Percentiles rank a stretch among this genome's conserved stretches.
Conservation (phyloP, 2,329 filamentous ascomycete species). For the Fusarium sp. region DNA sequence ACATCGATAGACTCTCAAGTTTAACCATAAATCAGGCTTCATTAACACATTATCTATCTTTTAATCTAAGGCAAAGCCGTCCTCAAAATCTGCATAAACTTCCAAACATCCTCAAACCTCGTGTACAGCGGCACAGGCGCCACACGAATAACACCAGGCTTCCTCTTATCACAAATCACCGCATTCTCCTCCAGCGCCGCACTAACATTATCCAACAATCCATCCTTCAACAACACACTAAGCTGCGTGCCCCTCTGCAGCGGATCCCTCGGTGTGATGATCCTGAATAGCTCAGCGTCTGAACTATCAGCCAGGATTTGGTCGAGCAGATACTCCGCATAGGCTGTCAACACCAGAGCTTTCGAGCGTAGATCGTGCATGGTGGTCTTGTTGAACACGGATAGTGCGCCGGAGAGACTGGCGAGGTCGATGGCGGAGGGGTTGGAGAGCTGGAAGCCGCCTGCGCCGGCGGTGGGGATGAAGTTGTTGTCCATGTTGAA, state of each 20-base stretch:
- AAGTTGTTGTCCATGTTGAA: conserved; percentile 89
- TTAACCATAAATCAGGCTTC: neutral
- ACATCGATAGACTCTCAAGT: neutral
- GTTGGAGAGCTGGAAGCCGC: conserved; percentile 87
- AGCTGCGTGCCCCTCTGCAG: conserved; percentile 79
- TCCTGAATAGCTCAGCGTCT: conserved; percentile 56
- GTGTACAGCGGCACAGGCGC: conserved; percentile 89
- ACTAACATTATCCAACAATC: conserved; percentile 75
- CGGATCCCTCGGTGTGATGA: conserved; percentile 77
- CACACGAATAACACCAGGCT: conserved; percentile 84
- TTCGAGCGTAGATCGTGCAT: conserved; percentile 76
- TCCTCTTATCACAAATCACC: conserved; percentile 83
- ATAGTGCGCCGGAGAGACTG: conserved; percentile 76
- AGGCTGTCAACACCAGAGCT: conserved; percentile 77
- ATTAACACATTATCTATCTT: conserved; percentile 11
- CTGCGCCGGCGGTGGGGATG: conserved; percentile 78
- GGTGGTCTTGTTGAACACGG: conserved; percentile 75
- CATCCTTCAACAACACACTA: conserved; percentile 74
- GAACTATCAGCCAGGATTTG: conserved; percentile 49
- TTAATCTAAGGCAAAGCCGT: conserved; percentile 42
- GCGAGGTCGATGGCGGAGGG: conserved; percentile 81
- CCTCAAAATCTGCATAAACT: conserved; percentile 55
- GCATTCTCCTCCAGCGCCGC: conserved; percentile 71
- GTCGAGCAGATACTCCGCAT: conserved; percentile 74
- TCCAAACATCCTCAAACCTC: conserved; percentile 75